Percentiles rank a stretch among this genome's conserved stretches.
These are phyloP conservation scores for Trebouxia sp. DNA, from an alignment of 139 green algal species.

Conservation along the genomic window DNA sequence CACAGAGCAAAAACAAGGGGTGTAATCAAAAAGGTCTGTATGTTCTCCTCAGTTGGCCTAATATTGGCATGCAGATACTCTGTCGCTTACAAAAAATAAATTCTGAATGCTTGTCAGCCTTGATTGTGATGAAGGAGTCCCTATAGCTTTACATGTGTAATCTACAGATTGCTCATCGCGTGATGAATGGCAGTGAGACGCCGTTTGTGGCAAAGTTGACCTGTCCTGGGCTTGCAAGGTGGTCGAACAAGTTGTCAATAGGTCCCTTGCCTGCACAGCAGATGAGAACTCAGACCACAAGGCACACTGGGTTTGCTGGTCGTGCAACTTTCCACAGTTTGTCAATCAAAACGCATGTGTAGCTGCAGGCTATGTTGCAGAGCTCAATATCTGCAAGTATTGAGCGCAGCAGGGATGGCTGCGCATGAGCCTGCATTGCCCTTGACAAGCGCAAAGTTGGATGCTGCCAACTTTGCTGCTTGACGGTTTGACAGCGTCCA, in stretches of 20 bases:
- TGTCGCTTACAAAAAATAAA: background rate
- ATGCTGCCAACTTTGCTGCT: no score
- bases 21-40: no score
- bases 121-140: background rate
- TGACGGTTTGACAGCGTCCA: no score
- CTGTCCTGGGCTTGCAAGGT: slow-evolving; percentile 65
- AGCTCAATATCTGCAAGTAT: no score
- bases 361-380: no score
- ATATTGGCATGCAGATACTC: background rate
- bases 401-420: no score
- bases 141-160: slow-evolving; percentile 18
- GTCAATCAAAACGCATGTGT: no score
- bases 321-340: no score
- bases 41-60: slow-evolving; percentile 17
- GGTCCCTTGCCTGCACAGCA: slow-evolving; percentile 32
- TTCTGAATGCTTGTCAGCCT: slow-evolving; percentile 1
- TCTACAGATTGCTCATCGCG: slow-evolving; percentile 5
- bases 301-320: no score
- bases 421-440: no score
- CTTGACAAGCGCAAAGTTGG: no score
- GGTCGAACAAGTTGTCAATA: slow-evolving; percentile 61
- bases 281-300: background rate
- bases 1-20: no score
- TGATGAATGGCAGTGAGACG: slow-evolving; percentile 32
- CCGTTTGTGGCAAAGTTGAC: slow-evolving; percentile 56